Evolutionary conservation across 2,329 filamentous ascomycete genomes (phyloP), one percentile per base, ranked within the genome.

Genomic region (Penicillium sp.): DNA sequence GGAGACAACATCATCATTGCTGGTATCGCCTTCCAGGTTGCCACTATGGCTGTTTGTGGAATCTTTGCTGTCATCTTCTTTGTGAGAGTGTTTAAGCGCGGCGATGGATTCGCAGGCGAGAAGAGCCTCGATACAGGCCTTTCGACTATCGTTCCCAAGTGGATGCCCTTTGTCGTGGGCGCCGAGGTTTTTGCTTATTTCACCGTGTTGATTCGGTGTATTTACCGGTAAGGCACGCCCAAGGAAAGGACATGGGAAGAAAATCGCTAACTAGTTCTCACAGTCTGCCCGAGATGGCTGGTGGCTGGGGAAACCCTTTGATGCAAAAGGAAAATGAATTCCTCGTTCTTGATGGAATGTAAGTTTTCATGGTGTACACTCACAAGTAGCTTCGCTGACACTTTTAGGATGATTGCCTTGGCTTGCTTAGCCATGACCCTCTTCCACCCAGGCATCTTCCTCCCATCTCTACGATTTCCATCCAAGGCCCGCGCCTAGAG

Each of bases 1-100:
- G 82, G 83, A 4, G 79, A 81, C 48, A 69, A 83, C 57, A 76
- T 85, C 53, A 84, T 85, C 70, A 79, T 85, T 47, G 77, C 82
- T 0, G 83, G 83, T 62, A 78, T 86, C 40, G 75, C 78, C 3
- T 78, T 81, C 56, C 83, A 86, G 66, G 82, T 86, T 22, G 75
- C 75, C 6, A 79, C 81, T 1, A 72, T 79, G 65, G 56, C 64
- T 0, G 63, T 76, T 14, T 78, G 71, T 50, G 72, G 71, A 7
- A 5, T 70, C 4, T 50, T 73, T 4, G 70, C 58, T 0, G 68
- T 83, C 38, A 66, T 77, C 8, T 72, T 79, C 59, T 84, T 83
- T 59, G 72, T 76, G 42, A 67, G 66, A 1, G 64, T 73, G 5
- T 60, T 56, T 31, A 63, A 61, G 16, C 60, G 55, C 18, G 61